These are phyloP conservation scores for Salix dunnii DNA, from an alignment of 345 rosid genomes.

Conservation along the genomic window DNA sequence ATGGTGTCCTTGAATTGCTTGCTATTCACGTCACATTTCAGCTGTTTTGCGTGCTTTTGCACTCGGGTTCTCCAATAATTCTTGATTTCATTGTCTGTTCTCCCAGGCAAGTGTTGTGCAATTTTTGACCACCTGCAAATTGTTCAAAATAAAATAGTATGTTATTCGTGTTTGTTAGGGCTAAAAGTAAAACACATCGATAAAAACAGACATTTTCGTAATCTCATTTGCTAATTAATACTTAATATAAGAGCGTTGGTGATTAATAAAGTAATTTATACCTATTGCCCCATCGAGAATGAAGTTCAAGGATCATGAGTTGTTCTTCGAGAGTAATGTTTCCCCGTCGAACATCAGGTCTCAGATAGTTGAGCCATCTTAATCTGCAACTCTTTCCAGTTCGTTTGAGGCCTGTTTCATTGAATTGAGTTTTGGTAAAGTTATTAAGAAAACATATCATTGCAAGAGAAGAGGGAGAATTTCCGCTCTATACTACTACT, in stretches of 20 bases:
- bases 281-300: constrained; percentile 37
- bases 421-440: constrained; percentile 36
- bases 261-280: neutral
- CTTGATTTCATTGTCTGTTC: constrained; percentile 36
- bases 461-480: neutral
- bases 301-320: constrained; percentile 37
- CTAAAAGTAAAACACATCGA: neutral
- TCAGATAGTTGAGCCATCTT: constrained; percentile 35
- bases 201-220: neutral
- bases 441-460: neutral
- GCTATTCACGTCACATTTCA: constrained; percentile 37
- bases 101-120: constrained; percentile 34
- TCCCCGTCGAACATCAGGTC: constrained; percentile 39
- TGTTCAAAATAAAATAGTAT: neutral
- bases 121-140: constrained; percentile 31
- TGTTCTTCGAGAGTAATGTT: constrained; percentile 36
- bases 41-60: constrained; percentile 38
- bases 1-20: constrained; percentile 37
- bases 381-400: constrained; percentile 38
- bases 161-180: neutral
- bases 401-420: constrained; percentile 32
- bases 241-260: neutral
- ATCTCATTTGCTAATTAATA: neutral
- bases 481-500: constrained; percentile 3
- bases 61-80: constrained; percentile 37